These are phyloP conservation scores for Paramecium pentaurelia DNA, from an alignment of 73 alveolate genomes.

Conservation along the genomic window DNA sequence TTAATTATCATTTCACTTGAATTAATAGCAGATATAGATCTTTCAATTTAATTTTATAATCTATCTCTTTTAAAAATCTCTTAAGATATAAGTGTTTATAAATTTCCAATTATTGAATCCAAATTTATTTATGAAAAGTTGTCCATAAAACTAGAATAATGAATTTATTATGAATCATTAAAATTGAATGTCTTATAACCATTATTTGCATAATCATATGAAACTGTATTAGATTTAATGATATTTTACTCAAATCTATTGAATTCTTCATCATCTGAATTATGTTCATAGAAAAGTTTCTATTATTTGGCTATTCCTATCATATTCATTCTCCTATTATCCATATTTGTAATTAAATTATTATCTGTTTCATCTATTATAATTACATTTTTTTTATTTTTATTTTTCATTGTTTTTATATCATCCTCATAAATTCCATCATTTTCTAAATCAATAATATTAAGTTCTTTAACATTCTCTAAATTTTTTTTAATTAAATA, in stretches of 20 bases:
- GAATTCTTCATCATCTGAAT: slow-evolving; percentile 14
- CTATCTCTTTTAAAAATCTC: background rate
- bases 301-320: background rate
- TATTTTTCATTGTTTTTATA: background rate
- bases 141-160: background rate
- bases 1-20: background rate
- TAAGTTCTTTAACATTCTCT: background rate
- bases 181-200: background rate
- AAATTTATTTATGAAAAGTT: background rate
- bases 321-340: background rate
- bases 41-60: background rate
- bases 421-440: background rate
- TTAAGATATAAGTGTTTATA: background rate
- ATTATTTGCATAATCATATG: background rate
- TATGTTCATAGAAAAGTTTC: background rate
- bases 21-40: background rate
- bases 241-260: background rate
- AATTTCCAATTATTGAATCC: background rate
- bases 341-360: background rate
- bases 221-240: background rate
- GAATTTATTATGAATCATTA: background rate
- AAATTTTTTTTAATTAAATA: background rate
- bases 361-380: slow-evolving; percentile 24
- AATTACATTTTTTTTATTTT: background rate
- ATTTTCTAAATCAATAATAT: background rate